Evolutionary conservation across 2,329 filamentous ascomycete species (phyloP).

Genomic region (Aspergillus ustus): DNA sequence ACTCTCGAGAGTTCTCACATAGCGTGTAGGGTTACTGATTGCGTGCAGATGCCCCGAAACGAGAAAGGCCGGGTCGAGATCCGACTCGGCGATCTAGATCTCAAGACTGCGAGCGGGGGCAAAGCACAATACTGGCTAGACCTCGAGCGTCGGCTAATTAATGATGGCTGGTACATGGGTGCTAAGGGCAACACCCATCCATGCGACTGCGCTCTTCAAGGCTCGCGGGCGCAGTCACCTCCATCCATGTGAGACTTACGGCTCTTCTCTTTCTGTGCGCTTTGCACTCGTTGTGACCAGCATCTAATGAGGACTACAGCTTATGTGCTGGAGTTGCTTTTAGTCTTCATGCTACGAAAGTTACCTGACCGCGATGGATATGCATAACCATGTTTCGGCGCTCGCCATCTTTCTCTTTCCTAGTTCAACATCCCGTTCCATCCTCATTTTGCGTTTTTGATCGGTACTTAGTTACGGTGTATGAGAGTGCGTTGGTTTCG

Average conservation of each 20-base stretch:
- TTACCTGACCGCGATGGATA: slow-evolving; percentile 16
- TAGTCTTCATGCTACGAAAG: slow-evolving; percentile 22
- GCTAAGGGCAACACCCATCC: slow-evolving; percentile 36
- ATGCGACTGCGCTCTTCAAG: slow-evolving; percentile 41
- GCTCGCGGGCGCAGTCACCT: slow-evolving; percentile 22
- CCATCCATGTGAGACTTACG: slow-evolving; percentile 23
- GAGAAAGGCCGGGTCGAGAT: slow-evolving; percentile 42
- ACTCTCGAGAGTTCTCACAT: background rate
- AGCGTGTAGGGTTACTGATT: background rate
- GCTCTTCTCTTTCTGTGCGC: slow-evolving; percentile 10
- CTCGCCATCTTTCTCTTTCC: background rate
- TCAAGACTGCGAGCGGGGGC: slow-evolving; percentile 67
- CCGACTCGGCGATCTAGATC: slow-evolving; percentile 75
- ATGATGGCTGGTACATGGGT: slow-evolving; percentile 69
- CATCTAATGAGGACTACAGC: slow-evolving; percentile 19
- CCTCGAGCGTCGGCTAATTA: slow-evolving; percentile 66
- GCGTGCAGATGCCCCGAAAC: slow-evolving; percentile 39
- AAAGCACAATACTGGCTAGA: slow-evolving; percentile 73
- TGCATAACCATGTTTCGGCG: slow-evolving; percentile 5
- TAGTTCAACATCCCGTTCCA: background rate
- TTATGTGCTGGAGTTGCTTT: slow-evolving; percentile 19
- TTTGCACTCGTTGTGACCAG: slow-evolving; percentile 5
- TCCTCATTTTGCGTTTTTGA: background rate
- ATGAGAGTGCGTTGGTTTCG: slow-evolving; percentile 4
- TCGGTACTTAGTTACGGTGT: background rate